Evolutionary conservation across 2,329 filamentous ascomycete species (phyloP).

Genomic region (Emergomyces africanus): DNA sequence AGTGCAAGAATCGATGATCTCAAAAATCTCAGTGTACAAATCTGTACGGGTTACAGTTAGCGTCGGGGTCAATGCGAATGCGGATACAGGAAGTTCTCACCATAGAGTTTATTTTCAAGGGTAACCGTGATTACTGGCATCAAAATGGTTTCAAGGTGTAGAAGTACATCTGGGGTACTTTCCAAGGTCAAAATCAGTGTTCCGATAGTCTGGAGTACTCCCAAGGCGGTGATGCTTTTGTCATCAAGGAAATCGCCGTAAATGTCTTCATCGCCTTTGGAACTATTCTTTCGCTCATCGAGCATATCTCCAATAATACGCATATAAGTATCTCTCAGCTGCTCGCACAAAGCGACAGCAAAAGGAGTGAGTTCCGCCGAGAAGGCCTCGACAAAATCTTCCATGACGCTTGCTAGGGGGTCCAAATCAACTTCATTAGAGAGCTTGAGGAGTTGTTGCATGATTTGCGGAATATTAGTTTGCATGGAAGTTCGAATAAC

Average conservation of each 20-base stretch:
- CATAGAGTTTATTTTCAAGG: slow-evolving; percentile 93
- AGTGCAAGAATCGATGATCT: slow-evolving; percentile 98
- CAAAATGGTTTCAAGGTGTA: slow-evolving; percentile 87
- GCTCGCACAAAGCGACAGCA: slow-evolving; percentile 88
- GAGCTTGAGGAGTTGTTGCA: slow-evolving; percentile 95
- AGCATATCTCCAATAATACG: slow-evolving; percentile 84
- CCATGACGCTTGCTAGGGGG: slow-evolving; percentile 96
- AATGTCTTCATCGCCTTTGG: slow-evolving; percentile 60
- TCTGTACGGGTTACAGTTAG: slow-evolving; percentile 38
- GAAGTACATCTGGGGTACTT: slow-evolving; percentile 87
- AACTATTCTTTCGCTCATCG: slow-evolving; percentile 60
- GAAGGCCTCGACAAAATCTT: slow-evolving; percentile 98
- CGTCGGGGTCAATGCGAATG: background rate
- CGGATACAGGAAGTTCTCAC: slow-evolving; percentile 30
- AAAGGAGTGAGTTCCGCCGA: slow-evolving; percentile 95
- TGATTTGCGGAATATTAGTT: slow-evolving; percentile 94
- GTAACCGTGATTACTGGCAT: slow-evolving; percentile 97
- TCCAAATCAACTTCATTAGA: slow-evolving; percentile 98
- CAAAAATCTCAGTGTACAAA: slow-evolving; percentile 95
- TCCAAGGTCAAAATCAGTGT: slow-evolving; percentile 93
- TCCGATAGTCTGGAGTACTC: slow-evolving; percentile 93
- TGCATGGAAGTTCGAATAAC: slow-evolving; percentile 93
- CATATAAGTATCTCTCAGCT: slow-evolving; percentile 90
- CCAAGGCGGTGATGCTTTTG: slow-evolving; percentile 94
- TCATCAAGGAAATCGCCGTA: slow-evolving; percentile 92